Evolutionary conservation across 495 filamentous ascomycete genomes (phyloP).

Genomic region (Lasiosphaeria hispida): DNA sequence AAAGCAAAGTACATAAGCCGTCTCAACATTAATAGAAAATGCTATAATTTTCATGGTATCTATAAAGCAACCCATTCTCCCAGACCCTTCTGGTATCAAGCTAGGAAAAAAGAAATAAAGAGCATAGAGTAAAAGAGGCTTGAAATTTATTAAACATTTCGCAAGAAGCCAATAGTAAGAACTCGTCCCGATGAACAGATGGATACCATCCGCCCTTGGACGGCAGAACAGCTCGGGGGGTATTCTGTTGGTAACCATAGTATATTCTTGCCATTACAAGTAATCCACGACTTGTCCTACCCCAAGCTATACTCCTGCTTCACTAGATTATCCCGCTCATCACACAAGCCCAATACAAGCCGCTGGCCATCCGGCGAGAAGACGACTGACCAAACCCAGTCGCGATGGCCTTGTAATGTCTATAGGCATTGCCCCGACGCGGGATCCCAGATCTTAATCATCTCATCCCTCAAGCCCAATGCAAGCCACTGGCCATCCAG

Average conservation of each 20-base stretch:
- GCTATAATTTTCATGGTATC: constrained; percentile 19
- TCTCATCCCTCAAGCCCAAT: too few relatives aligned
- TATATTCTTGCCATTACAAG: constrained; percentile 23
- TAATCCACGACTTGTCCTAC: constrained; percentile 23
- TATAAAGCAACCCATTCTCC: constrained; percentile 18
- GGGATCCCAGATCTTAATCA: too few relatives aligned
- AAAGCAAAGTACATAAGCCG: constrained; percentile 29
- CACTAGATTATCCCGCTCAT: constrained; percentile 9
- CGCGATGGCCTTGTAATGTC: too few relatives aligned
- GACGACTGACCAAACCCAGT: too few relatives aligned
- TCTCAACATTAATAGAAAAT: constrained; percentile 39
- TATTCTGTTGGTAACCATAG: constrained; percentile 29
- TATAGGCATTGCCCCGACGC: too few relatives aligned
- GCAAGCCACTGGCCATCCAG: too few relatives aligned
- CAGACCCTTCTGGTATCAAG: too few relatives aligned
- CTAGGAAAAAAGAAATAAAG: constrained; percentile 17
- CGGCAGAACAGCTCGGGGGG: constrained; percentile 17
- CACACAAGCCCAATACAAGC: too few relatives aligned
- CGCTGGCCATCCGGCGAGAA: too few relatives aligned
- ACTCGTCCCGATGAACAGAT: constrained; percentile 20
- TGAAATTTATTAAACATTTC: constrained; percentile 2
- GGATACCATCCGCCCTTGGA: constrained; percentile 14
- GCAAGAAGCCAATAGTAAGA: constrained; percentile 14
- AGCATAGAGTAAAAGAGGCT: background rate
- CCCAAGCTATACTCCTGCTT: constrained; percentile 13